Percentiles rank a stretch among this genome's conserved stretches.
Evolutionary conservation across 2,329 filamentous ascomycete species (phyloP).

Genomic region (Penicillium sp.): DNA sequence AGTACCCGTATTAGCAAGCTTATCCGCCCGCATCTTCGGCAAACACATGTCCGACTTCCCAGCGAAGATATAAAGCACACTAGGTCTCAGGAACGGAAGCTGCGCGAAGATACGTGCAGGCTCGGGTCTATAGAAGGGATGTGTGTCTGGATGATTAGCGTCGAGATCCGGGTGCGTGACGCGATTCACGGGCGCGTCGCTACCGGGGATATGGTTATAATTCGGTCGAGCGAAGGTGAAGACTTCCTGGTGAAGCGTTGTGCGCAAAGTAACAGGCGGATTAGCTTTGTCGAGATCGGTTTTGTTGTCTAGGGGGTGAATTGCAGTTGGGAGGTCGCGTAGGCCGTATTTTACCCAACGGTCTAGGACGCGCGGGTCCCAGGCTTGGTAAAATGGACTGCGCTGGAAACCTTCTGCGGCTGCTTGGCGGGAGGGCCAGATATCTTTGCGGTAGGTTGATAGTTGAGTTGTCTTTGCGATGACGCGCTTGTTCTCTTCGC

Average conservation of each 20-base stretch:
- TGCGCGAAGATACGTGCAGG: conserved; percentile 38
- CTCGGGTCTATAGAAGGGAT: conserved; percentile 49
- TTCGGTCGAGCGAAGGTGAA: conserved; percentile 51
- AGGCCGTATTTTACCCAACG: conserved; percentile 72
- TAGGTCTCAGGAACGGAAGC: conserved; percentile 46
- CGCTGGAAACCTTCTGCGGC: conserved; percentile 67
- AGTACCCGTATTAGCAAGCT: conserved; percentile 41
- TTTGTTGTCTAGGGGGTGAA: conserved; percentile 31
- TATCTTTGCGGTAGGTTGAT: conserved; percentile 72
- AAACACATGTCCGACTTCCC: conserved; percentile 44
- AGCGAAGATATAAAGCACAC: conserved; percentile 47
- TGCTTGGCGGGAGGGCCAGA: conserved; percentile 73
- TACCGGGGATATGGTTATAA: conserved; percentile 59
- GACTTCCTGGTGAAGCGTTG: conserved; percentile 85
- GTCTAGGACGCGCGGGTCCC: conserved; percentile 79
- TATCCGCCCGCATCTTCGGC: conserved; percentile 41
- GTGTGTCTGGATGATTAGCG: conserved; percentile 27
- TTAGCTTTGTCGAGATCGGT: conserved; percentile 9
- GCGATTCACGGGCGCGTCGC: conserved; percentile 37
- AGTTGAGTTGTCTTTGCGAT: conserved; percentile 46
- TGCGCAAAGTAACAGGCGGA: conserved; percentile 66
- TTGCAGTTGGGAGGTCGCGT: conserved; percentile 67
- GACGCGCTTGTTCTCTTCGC: conserved; percentile 21
- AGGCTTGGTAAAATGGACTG: conserved; percentile 74
- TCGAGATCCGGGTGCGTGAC: conserved; percentile 49